Conservation (phyloP, 768 basidiomycete species). For the Phanerodontia chrysosporium region DNA sequence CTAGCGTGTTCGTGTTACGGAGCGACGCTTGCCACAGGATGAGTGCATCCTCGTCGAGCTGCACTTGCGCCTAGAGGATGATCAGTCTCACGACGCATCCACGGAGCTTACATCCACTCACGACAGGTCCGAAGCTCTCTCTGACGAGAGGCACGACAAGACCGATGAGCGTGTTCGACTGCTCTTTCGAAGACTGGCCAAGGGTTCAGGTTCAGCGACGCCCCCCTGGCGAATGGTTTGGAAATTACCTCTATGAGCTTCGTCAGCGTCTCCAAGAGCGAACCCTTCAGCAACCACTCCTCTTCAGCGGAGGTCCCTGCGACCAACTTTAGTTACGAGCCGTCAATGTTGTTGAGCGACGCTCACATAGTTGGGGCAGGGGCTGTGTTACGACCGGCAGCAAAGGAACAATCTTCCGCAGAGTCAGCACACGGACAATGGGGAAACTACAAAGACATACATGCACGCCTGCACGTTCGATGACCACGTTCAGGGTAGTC, state of each 20-base stretch:
- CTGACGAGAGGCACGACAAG: constrained; percentile 21
- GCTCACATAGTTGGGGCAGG: constrained; percentile 69
- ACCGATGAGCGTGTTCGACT: constrained; percentile 15
- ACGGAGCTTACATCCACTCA: constrained; percentile 13
- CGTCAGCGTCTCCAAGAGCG: constrained; percentile 64
- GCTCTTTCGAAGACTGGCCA: constrained; percentile 66
- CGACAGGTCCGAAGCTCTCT: constrained; percentile 21
- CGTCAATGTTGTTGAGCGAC: background rate
- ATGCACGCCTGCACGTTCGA: constrained; percentile 42
- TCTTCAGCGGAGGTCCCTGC: constrained; percentile 70
- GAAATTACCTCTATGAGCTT: constrained; percentile 67
- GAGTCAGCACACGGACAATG: background rate
- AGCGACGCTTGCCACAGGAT: constrained; percentile 71
- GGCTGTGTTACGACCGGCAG: constrained; percentile 56
- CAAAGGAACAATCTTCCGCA: constrained; percentile 61
- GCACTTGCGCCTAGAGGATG: constrained; percentile 46
- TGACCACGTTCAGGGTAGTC: constrained; percentile 61
- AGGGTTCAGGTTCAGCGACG: too few species aligned
- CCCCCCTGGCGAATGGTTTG: too few species aligned
- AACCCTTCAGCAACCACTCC: constrained; percentile 69
- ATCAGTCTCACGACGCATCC: background rate
- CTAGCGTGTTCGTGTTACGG: constrained; percentile 55
- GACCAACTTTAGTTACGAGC: too few species aligned
- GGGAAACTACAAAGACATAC: constrained; percentile 23
- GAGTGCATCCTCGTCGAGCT: constrained; percentile 77